Evolutionary conservation across 345 rosid species (phyloP).

Genomic region (Hibiscus trionum): DNA sequence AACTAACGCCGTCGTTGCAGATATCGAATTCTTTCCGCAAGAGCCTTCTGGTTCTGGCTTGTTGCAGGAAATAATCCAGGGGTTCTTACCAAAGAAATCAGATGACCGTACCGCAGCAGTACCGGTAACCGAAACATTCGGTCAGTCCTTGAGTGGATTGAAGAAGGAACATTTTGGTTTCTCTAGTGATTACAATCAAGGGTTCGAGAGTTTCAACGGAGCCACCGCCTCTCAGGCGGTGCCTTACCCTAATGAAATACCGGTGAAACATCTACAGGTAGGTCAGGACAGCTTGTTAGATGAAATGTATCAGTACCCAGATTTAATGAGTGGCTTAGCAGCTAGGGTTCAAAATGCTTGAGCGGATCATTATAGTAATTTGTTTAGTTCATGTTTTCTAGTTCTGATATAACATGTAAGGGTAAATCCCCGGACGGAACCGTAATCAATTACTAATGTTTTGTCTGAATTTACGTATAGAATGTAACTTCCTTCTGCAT

Average conservation of each 20-base stretch:
- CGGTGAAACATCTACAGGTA: conserved; percentile 18
- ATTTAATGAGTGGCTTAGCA: conserved; percentile 24
- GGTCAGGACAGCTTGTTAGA: conserved; percentile 21
- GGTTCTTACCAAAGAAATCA: conserved; percentile 40
- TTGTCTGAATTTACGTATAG: background rate
- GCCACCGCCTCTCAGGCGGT: conserved; percentile 1
- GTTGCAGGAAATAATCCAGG: conserved; percentile 69
- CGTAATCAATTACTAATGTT: background rate
- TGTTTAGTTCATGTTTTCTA: too few species aligned
- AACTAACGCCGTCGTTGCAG: background rate
- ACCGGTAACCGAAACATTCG: background rate
- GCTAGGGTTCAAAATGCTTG: conserved; percentile 34
- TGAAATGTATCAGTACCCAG: conserved; percentile 34
- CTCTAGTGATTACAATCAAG: conserved; percentile 12
- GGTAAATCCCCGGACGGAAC: background rate
- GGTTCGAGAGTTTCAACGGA: conserved; percentile 18
- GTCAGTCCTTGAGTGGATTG: conserved; percentile 6
- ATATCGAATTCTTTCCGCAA: conserved; percentile 37
- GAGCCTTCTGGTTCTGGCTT: conserved; percentile 67
- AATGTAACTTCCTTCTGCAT: background rate
- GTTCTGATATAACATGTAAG: background rate
- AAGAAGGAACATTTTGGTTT: conserved; percentile 15
- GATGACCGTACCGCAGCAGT: background rate
- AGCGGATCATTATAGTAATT: background rate
- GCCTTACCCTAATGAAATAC: conserved; percentile 3